Conservation (phyloP, 257 asterid species). For the Solanum okadae region DNA sequence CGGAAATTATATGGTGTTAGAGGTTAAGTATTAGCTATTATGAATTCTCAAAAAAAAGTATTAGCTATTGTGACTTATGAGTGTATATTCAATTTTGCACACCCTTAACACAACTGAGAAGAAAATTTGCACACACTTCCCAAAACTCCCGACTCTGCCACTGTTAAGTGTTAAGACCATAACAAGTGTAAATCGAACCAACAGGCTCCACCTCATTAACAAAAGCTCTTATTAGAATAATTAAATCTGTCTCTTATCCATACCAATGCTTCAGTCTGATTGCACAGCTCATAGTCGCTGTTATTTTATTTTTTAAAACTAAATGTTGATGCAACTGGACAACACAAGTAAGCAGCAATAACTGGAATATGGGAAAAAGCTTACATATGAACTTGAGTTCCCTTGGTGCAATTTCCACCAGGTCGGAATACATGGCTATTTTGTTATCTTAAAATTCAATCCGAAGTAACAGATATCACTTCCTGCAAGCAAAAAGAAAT, state of each 20-base stretch:
- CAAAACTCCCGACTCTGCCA: background rate
- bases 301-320: background rate
- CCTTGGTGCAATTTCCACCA: constrained; percentile 25
- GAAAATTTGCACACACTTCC: background rate
- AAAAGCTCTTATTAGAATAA: background rate
- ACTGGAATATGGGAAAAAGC: background rate
- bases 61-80: background rate
- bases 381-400: constrained; percentile 29
- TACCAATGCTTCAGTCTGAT: background rate
- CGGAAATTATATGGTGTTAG: background rate
- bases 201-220: background rate
- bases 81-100: background rate
- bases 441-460: background rate
- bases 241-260: background rate
- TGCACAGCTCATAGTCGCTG: background rate
- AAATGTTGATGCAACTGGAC: background rate
- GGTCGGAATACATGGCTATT: constrained; percentile 21
- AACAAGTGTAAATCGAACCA: background rate
- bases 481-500: constrained; percentile 3
- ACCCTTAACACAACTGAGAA: background rate
- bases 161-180: background rate
- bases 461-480: background rate
- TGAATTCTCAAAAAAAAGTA: background rate
- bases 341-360: background rate
- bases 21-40: background rate